A percentile compares a stretch with the other conserved stretches of the same genome.
Evolutionary conservation across 768 basidiomycete species (phyloP).

Genomic region (Kwoniella shandongensis): DNA sequence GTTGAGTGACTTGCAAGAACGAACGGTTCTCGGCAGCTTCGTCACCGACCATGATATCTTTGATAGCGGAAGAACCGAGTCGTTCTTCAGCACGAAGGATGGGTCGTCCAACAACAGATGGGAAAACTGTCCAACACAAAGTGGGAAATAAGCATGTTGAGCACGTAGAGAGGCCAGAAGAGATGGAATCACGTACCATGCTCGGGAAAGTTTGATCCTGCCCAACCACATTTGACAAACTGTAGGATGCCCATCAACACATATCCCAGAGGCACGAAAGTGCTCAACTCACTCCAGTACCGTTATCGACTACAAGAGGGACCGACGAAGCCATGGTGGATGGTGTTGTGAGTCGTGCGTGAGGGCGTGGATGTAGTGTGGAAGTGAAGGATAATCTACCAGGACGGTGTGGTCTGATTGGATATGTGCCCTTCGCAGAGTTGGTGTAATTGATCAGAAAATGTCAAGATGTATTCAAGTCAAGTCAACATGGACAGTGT

Average conservation of each 20-base stretch:
- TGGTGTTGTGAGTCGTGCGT: constrained; percentile 46
- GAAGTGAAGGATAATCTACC: background rate
- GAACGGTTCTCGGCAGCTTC: constrained; percentile 91
- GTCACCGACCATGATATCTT: constrained; percentile 98
- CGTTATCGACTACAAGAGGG: constrained; percentile 78
- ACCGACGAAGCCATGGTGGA: constrained; percentile 54
- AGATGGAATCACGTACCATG: constrained; percentile 62
- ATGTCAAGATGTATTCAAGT: no score
- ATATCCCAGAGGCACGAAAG: background rate
- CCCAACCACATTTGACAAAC: constrained; percentile 90
- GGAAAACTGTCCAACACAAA: constrained; percentile 66
- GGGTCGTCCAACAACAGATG: constrained; percentile 93
- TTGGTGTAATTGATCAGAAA: no score
- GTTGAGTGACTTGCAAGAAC: constrained; percentile 94
- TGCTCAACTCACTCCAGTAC: constrained; percentile 69
- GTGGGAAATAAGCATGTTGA: background rate
- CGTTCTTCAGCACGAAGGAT: constrained; percentile 98
- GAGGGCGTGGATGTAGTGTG: background rate
- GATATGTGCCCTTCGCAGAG: background rate
- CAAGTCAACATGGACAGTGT: no score
- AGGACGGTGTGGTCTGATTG: background rate
- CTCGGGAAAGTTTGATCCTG: constrained; percentile 91
- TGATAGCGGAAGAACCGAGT: constrained; percentile 78
- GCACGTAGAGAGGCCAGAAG: background rate
- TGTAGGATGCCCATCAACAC: constrained; percentile 49